Evolutionary conservation across 2,329 filamentous ascomycete genomes (phyloP), one percentile per base, ranked within the genome.

Genomic region (Aspergillus tubingensis): DNA sequence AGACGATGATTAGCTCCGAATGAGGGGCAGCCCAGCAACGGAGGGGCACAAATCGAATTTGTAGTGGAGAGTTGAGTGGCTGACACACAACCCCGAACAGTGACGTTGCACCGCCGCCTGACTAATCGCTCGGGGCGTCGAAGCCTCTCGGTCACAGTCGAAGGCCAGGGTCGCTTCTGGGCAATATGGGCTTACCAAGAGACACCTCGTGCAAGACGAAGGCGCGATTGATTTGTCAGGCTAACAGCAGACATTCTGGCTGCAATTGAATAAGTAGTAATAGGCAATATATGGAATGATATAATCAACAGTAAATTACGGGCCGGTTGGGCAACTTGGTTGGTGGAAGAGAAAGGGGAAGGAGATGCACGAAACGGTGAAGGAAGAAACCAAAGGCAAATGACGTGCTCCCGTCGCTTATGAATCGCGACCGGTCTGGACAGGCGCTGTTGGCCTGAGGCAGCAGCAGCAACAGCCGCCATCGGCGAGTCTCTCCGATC

Each of bases 341-440:
- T 44, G 53, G 21, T 44, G 23, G 53, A 32, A n/a, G 43, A 11
- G 17, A 36, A 36, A 36, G 32, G 38, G 30, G 17, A 19, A 36
- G 25, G 39, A 17, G 19, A 41, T n/a, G 30, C 50, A 38, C 23
- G 25, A 36, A 36, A 39, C 32, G 51, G 32, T 17, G 21, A 36
- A 36, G 39, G n/a, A 21, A 53, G 13, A 53, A 39, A 13, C 39
- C 38, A 15, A 25, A 17, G 11, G 23, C 19, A 17, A 58, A 75
- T 75, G 71, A 68, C 72, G 72, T 74, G 72, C 65, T 74, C 61
- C 52, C 43, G 25, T 47, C 64, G 72, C 71, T 74, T 74, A 75
- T 66, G 65, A 75, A 75, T 70, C 65, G 56, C 63, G 61, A 52
- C 50, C 53, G 63, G 67, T 69, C 69, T 72, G 65, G 68, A 70